Evolutionary conservation across 371 early-diverging fungal genomes (phyloP).

Genomic region (Dinochytrium kinnereticum): DNA sequence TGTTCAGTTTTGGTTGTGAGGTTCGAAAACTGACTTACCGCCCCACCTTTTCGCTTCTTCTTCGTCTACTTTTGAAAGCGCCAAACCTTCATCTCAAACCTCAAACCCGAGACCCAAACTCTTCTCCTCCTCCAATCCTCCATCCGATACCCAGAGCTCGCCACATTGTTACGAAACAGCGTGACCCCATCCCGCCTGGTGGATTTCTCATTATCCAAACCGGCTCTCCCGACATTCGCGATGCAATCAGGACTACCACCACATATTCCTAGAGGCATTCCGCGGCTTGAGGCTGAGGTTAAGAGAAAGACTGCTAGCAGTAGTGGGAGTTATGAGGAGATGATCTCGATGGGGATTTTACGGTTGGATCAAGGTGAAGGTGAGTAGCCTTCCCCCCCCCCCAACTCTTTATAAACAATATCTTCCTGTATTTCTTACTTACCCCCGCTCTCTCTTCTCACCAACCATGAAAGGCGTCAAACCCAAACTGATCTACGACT

Average conservation of each 20-base stretch:
- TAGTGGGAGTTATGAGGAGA: constrained; percentile 1
- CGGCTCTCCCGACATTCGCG: too few relatives aligned
- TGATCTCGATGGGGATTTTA: neutral
- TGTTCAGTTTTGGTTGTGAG: neutral
- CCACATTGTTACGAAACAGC: neutral
- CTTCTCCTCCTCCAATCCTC: neutral
- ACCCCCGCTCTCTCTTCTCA: too few relatives aligned
- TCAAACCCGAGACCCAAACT: neutral
- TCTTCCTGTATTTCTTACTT: too few relatives aligned
- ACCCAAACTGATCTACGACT: constrained; percentile 4
- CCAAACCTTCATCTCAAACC: neutral
- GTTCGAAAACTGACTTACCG: too few relatives aligned
- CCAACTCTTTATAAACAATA: too few relatives aligned
- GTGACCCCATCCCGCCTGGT: constrained; percentile 1
- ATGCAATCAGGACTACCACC: too few relatives aligned
- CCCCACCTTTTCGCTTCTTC: neutral
- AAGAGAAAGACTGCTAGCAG: neutral
- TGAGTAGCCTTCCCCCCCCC: too few relatives aligned
- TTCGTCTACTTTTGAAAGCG: neutral
- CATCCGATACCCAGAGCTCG: neutral
- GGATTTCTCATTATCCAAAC: neutral
- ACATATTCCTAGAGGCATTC: too few relatives aligned
- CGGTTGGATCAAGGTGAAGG: neutral
- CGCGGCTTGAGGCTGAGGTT: neutral
- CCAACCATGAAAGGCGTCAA: neutral